Base-by-base conservation (phyloP, 2,329 filamentous ascomycete genomes). In the Grosmannia penicillata region DNA sequence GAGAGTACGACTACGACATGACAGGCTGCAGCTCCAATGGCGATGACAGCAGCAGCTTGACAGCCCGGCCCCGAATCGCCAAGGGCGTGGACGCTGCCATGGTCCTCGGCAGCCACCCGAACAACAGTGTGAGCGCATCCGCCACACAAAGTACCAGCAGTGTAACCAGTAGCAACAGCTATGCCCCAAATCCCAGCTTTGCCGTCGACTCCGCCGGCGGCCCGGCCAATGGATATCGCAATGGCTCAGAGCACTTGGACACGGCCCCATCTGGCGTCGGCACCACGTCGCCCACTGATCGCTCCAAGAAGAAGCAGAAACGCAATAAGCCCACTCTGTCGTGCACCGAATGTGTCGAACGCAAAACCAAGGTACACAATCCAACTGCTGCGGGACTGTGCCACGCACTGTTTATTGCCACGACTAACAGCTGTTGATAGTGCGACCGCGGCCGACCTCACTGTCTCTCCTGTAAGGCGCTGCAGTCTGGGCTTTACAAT, bases 271-370 rank as follows among this genome's bases (percentile, higher is more conserved):
- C 26, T 17, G 11, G 29, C 26, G 35, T 22, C 6, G 23, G 21
- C 25, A 24, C 21, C 28, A 33, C n/a, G n/a, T 54, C 51, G 8
- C 50, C 52, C 1, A 36, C 42, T 1, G 52, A 62, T 31, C 66
- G 62, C n/a, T 53, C 61, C 10, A 68, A 61, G 55, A 82, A 82
- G 62, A 84, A 81, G 59, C 82, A 87, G 60, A 86, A 82, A 62
- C 73, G 82, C 34, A 89, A 89, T 59, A 89, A 89, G 56, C 82
- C 82, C 4, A 87, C 82, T 1, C 54, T 87, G 45, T 84, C 78
- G 35, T 87, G 82, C 51, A 71, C 77, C 44, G 80, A 85, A 54
- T 89, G 82, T 52, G 82, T 87, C 18, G 80, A 85, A 58, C 67
- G 82, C 48, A 87, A 87, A 60, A 87, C 82, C 19, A 87, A 84